Base-by-base conservation (phyloP, 305 asterid species). In the Fraxinus nigra region DNA sequence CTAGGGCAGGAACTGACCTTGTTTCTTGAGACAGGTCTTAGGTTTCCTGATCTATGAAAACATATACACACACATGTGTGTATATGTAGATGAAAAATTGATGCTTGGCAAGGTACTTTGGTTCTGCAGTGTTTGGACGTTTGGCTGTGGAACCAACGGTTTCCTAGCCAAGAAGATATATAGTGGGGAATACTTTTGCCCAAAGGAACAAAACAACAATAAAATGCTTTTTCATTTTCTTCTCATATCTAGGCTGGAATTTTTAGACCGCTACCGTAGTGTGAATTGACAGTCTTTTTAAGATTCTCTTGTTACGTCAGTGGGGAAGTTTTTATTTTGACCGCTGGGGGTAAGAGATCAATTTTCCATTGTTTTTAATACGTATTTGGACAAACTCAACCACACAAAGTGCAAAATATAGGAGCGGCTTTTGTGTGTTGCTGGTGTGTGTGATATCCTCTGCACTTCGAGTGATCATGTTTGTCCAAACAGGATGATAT, bases 11-110 rank as follows among this genome's bases (percentile, higher is more conserved):
- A 40, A 81, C 38, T 82, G 75, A 54, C 76, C 54, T 37, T 82
- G 35, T 81, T 81, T 82, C 80, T 85, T 85, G 84, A 85, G 81
- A 46, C 82, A 78, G 85, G 80, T 82, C 76, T 82, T 72, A 79
- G 86, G 84, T 86, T 87, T 83, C 82, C 79, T 73, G 63, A 78
- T 77, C 69, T 85, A 82, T 75, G 54, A 38, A 73, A 77, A 35
- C 67, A 67, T 48, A 48, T 14, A 14, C 56, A 78, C 61, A n/a
- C 26, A 38, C 10, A 40, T 43, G 54, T 43, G 54, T 10, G 67
- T 77, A 24, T 77, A 48, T 82, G 48, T 33, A 73, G 26, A 59
- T 20, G 76, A 59, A 14, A 46, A 48, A 43, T 20, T 24, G 16
- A 30, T 59, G 40, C 22, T 61, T 80, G 26, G 26, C 72, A 40